Conservation (phyloP, 441 rosid species). For the Populus hybrid region DNA sequence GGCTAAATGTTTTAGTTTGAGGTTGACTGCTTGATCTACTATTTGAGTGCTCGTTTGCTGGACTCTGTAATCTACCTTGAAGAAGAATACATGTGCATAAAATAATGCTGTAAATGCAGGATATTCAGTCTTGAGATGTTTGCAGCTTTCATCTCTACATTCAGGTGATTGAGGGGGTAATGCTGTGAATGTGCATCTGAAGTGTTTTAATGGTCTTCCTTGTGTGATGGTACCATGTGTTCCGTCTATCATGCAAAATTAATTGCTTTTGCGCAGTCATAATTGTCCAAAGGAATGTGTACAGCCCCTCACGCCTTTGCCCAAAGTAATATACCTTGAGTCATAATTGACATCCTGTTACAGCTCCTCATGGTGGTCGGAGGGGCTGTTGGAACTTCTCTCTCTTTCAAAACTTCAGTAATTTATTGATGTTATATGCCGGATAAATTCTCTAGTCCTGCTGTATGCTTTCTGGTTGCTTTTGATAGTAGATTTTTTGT, state of each 20-base stretch:
- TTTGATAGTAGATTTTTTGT: neutral
- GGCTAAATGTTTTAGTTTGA: neutral
- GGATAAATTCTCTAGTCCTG: neutral
- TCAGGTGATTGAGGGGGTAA: neutral
- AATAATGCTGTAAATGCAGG: neutral
- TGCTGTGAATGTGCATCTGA: neutral
- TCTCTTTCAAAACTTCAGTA: too few species aligned
- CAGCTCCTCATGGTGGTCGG: neutral
- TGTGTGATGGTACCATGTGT: neutral
- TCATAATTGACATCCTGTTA: neutral
- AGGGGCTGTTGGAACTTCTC: too few species aligned
- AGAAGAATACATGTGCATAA: neutral
- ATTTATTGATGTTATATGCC: neutral
- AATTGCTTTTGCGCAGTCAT: neutral
- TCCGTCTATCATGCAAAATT: neutral
- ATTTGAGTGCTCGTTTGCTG: neutral
- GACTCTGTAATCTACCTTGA: neutral
- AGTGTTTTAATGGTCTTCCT: neutral
- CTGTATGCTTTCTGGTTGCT: neutral
- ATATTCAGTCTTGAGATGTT: neutral
- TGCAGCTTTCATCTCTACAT: neutral
- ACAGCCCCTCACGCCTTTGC: neutral
- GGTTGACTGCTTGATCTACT: neutral
- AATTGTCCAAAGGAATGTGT: neutral
- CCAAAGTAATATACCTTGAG: too few species aligned